Evolutionary conservation across 305 asterid species (phyloP), one percentile per base, ranked within the genome.

Genomic region (Petunia hybrid): DNA sequence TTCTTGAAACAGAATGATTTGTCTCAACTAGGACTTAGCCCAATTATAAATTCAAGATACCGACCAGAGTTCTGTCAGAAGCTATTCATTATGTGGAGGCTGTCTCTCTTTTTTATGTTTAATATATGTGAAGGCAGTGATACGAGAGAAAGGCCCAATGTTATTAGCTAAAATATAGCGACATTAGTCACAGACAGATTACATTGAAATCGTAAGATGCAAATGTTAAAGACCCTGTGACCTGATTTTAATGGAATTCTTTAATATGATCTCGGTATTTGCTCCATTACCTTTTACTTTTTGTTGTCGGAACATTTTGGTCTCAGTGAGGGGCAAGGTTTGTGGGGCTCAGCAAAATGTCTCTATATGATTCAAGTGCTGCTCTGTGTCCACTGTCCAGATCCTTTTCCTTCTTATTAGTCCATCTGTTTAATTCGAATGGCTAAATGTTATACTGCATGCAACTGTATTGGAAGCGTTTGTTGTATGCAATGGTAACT

Each of bases 81-180:
- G n/a, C 36, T 6, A 35, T 73, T 2, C 78, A 12, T 35, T 73
- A 48, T 12, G 7, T 6, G 45, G 43, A 71, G 62, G 13, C 60
- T 48, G 13, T 48, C 61, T 46, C 35, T 13, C 13, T 35, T 10
- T 10, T 71, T 51, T 3, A 59, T 45, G 63, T 73, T 36, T 51
- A 73, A 5, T 12, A 73, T 12, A 31, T 73, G 63, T 73, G 62
- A 73, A 73, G 62, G 45, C 78, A 73, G 13, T 35, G 61, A 41
- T 67, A n/a, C 2, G 41, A 35, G 31, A 7, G 10, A 31, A 73
- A 73, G 13, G 6, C 6, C 31, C 78, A 73, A 51, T 73, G 48
- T 3, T 36, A 45, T 51, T 51, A 48, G 78, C 63, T 35, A 73
- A 73, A 43, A 73, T 73, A 73, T 51, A 73, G 13, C 3, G 43